Evolutionary conservation across 495 filamentous ascomycete genomes (phyloP).

Genomic region (Podospora conica): DNA sequence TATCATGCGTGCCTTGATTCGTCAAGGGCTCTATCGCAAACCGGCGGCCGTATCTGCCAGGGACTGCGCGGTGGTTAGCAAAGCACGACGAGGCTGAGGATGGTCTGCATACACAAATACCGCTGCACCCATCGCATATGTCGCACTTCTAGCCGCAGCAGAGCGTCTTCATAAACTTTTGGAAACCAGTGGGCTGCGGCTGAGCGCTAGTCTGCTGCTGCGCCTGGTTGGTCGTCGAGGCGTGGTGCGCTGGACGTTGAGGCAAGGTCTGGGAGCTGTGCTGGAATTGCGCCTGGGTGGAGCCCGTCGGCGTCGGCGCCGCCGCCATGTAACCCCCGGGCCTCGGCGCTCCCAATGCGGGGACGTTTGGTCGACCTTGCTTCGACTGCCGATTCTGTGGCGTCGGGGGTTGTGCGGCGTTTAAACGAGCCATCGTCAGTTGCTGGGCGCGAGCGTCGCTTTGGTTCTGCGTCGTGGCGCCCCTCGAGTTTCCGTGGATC

Average conservation of each 20-base stretch:
- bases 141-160: conserved; percentile 64
- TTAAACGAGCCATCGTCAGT: conserved; percentile 87
- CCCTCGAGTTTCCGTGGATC: conserved; percentile 56
- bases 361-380: conserved; percentile 77
- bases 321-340: conserved; percentile 59
- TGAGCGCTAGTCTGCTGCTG: conserved; percentile 36
- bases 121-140: conserved; percentile 12
- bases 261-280: conserved; percentile 81
- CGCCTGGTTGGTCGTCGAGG: conserved; percentile 43
- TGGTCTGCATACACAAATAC: conserved; percentile 14
- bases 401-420: conserved; percentile 88
- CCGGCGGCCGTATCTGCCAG: conserved; percentile 8
- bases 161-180: conserved; percentile 75
- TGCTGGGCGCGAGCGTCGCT: conserved; percentile 46
- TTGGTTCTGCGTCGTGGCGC: conserved; percentile 55
- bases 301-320: conserved; percentile 64
- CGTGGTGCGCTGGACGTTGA: conserved; percentile 56
- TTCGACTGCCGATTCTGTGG: conserved; percentile 79
- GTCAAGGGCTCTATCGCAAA: conserved; percentile 22
- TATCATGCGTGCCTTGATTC: conserved; percentile 26
- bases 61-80: conserved; percentile 4
- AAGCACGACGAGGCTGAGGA: not conserved
- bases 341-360: conserved; percentile 68
- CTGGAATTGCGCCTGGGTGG: conserved; percentile 86
- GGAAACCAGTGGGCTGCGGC: conserved; percentile 50